These are phyloP conservation scores for Salix caprea DNA, from an alignment of 345 rosid species.

Conservation along the genomic window DNA sequence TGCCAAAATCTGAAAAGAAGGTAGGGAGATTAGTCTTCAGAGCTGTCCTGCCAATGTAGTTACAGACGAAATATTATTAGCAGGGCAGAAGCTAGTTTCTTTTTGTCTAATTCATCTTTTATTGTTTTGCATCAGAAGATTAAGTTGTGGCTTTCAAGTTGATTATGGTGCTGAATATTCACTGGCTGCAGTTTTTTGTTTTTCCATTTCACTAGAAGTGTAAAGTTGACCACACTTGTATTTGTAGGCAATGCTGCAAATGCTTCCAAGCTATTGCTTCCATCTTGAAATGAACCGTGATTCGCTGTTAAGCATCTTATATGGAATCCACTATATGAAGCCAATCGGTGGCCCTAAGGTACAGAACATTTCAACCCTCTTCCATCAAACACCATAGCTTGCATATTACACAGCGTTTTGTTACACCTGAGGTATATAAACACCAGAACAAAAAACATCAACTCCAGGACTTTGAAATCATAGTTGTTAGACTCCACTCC, in stretches of 20 bases:
- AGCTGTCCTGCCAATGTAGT: not conserved
- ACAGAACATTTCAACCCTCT: not conserved
- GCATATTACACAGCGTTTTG: too few species aligned
- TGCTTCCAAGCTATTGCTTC: slow-evolving; percentile 43
- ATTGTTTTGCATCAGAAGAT: not conserved
- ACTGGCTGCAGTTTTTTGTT: not conserved
- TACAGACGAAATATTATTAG: not conserved
- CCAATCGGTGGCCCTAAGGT: slow-evolving; percentile 56
- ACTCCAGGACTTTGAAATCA: not conserved
- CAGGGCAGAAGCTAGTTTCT: not conserved
- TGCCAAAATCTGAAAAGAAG: slow-evolving; percentile 53
- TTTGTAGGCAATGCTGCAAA: slow-evolving; percentile 36
- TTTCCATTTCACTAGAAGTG: not conserved
- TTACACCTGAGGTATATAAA: too few species aligned
- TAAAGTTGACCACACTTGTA: not conserved
- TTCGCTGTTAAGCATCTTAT: slow-evolving; percentile 36
- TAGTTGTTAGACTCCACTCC: too few species aligned
- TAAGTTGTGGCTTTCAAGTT: not conserved
- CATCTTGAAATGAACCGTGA: slow-evolving; percentile 35
- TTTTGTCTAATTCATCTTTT: not conserved
- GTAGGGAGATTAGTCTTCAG: slow-evolving; percentile 19
- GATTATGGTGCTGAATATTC: not conserved
- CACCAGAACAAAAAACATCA: not conserved
- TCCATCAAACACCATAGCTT: not conserved
- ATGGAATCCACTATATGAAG: slow-evolving; percentile 49